Evolutionary conservation across 495 filamentous ascomycete genomes (phyloP), one percentile per base, ranked within the genome.

Genomic region (Aspergillus affinis): DNA sequence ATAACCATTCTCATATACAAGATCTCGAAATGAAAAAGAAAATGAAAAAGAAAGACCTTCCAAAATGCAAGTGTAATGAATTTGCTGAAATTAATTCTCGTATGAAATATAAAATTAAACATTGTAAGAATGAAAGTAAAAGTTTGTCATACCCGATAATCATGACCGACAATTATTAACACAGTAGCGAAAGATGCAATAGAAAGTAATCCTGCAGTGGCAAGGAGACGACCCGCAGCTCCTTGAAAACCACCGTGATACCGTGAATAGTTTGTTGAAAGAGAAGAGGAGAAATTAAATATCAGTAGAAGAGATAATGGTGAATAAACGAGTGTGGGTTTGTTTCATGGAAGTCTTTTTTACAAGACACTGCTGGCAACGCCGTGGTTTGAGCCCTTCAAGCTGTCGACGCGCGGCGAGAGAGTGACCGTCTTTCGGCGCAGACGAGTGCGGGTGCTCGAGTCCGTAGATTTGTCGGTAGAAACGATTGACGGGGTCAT

Each of bases 341-440:
- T 41, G 10, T 41, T 12, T 69, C 55, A 46, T 55, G 17, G 15
- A 20, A 15, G 52, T 56, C 65, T 32, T 65, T 19, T 65, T 71
- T 74, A 75, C n/a, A 78, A 63, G 30, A 78, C 75, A 59, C 74
- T 77, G 61, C 72, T 72, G 27, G 75, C 62, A 18, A 78, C 74
- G 5, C 69, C 70, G 44, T 78, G 75, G 46, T 71, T 77, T 8
- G 69, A 66, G n/a, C 73, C 69, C 55, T 77, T 78, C 17, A 78
- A 66, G 46, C 71, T 72, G 36, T 78, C 75, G n/a, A 75, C 70
- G 30, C 41, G 60, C 6, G 64, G 62, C 6, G 64, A 66, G 8
- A 67, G 55, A 10, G 58, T 69, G 6, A 60, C 59, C 10, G 75
- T 76, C 66, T 75, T 76, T 52, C 72, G 68, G 54, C 74, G 75